A percentile compares a stretch with the other conserved stretches of the same genome.
Evolutionary conservation across 2,329 filamentous ascomycete species (phyloP).

Genomic region (Calonectria montana): DNA sequence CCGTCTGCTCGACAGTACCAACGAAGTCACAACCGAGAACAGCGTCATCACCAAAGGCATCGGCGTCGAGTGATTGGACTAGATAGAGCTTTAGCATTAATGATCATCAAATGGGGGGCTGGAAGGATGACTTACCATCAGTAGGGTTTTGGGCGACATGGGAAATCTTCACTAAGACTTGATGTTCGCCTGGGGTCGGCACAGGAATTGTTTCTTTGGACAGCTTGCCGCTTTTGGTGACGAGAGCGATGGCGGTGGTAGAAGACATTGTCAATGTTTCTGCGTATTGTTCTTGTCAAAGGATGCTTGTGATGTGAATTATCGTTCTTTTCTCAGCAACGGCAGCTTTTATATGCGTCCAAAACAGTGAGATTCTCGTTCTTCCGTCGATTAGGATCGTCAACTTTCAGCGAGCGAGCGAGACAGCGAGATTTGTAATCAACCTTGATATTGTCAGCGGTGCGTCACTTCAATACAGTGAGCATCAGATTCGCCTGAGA

Average conservation of each 20-base stretch:
- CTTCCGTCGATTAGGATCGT: background rate
- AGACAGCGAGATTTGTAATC: background rate
- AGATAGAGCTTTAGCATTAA: background rate
- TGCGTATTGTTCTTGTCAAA: background rate
- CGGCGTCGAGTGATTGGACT: constrained; percentile 48
- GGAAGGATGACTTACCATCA: constrained; percentile 13
- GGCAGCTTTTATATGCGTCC: background rate
- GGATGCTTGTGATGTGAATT: background rate
- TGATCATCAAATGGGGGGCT: fast-evolving
- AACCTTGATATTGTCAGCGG: background rate
- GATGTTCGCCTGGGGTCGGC: constrained; percentile 3
- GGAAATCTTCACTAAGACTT: constrained; percentile 32
- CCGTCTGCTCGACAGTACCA: constrained; percentile 47
- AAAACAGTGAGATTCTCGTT: background rate
- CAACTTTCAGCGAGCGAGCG: no score
- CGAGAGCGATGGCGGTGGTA: background rate
- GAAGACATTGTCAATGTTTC: background rate
- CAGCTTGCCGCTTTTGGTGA: background rate
- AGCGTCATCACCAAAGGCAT: constrained; percentile 50
- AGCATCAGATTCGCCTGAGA: background rate
- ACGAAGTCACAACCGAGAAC: constrained; percentile 51
- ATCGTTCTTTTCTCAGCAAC: background rate
- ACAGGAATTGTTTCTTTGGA: background rate
- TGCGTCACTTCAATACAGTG: background rate
- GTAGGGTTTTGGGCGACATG: constrained; percentile 38